Base-by-base conservation (phyloP, 2,329 filamentous ascomycete genomes). In the Drechslerella stenobrocha region DNA sequence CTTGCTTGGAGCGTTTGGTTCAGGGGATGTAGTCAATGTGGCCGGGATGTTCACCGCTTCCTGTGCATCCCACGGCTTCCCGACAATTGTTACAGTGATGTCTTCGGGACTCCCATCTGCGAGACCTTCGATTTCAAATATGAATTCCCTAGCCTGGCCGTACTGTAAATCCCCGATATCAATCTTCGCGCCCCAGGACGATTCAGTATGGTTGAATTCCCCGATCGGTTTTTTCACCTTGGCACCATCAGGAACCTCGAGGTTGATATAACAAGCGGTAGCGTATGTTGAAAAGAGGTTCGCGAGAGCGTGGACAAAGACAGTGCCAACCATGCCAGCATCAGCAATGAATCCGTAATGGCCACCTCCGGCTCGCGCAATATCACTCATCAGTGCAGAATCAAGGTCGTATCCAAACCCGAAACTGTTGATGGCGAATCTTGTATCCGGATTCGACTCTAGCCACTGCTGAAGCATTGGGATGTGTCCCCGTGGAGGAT, bases 291-390 rank as follows among this genome's bases (percentile, higher is more conserved):
- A 79, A 71, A 84, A 83, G 1, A 86, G 73, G 70, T 85, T 84
- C 15, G 83, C 83, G 1, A 85, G 78, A 1, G 84, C 82, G 71
- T 86, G 82, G 2, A 84, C 78, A 65, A 86, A 85, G 2, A 84
- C 82, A 1, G 83, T 85, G 2, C 81, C 81, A 64, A 86, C 81
- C 82, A 86, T 84, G 63, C 82, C 81, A 0, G 81, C 79, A 55
- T 86, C 83, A 0, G 83, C 81, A 15, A 86, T 85, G 70, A 85
- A 86, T 6, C 81, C 77, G 60, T 83, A 86, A 72, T 80, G 83
- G 1, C 84, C 84, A 1, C 79, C 76, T 0, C 81, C 80, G 47
- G 81, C 75, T 71, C 85, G 83, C 1, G 83, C 80, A 46, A 86
- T 82, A 1, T 82, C 82, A 74, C 84, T 83, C 55, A 86, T 76